phyloP scores from a whole-genome alignment of 768 basidiomycete genomes.

The Lentinula guzmanii region DNA sequence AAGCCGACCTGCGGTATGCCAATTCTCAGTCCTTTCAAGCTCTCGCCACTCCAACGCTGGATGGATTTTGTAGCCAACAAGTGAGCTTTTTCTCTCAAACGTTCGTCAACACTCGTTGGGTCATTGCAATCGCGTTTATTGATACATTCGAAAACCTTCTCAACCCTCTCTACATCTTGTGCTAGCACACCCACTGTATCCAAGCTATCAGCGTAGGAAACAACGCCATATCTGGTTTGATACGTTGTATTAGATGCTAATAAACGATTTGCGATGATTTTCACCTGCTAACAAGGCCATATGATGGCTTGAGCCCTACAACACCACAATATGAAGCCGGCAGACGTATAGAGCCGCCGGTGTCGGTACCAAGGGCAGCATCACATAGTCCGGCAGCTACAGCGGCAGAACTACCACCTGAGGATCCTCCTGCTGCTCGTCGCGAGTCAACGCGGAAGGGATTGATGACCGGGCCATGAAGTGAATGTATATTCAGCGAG shows the following conservation, averaged over 20 bases:
- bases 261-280: background rate
- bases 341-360: slow-evolving; percentile 88
- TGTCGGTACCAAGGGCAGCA: slow-evolving; percentile 88
- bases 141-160: slow-evolving; percentile 50
- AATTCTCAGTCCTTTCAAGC: slow-evolving; percentile 52
- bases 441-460: slow-evolving; percentile 46
- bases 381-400: slow-evolving; percentile 81
- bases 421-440: slow-evolving; percentile 86
- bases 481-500: slow-evolving; percentile 70
- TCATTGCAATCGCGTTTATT: slow-evolving; percentile 63
- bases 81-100: background rate
- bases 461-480: slow-evolving; percentile 77
- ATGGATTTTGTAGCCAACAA: background rate
- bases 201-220: slow-evolving; percentile 91
- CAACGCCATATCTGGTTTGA: slow-evolving; percentile 69
- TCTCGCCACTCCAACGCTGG: slow-evolving; percentile 10
- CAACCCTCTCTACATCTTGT: slow-evolving; percentile 39
- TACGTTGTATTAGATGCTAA: background rate
- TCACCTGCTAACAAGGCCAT: slow-evolving; percentile 84
- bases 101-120: slow-evolving; percentile 56
- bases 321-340: slow-evolving; percentile 94
- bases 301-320: slow-evolving; percentile 91
- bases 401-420: slow-evolving; percentile 92
- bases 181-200: slow-evolving; percentile 90
- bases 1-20: slow-evolving; percentile 64